Base-by-base conservation (phyloP, 495 filamentous ascomycete genomes). In the Pseudoneurospora amorphoporcata region DNA sequence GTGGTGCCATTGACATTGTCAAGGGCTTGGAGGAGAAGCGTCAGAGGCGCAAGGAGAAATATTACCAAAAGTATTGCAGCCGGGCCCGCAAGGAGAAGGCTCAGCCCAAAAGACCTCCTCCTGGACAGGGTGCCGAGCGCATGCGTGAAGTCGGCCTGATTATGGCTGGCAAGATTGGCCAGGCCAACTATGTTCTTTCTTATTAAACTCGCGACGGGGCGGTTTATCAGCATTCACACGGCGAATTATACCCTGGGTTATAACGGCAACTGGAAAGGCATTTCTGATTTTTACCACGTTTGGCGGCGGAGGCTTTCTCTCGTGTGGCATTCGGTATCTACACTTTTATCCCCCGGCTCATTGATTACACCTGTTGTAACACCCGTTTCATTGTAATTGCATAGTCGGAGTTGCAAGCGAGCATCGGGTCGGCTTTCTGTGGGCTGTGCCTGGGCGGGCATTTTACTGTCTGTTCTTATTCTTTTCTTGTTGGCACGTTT, bases 1-100 rank as follows among this genome's bases (percentile, higher is more conserved):
- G 95, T 73, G 93, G 94, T 65, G 94, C 95, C 39, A 94, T 98
- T 75, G 96, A 98, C 78, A 98, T 99, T 74, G 93, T 97, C 82
- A 94, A 97, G 78, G 95, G 95, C 7, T 89, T 99, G 8, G 95
- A 98, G 84, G 90, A 92, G 82, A 97, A 95, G 83, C 89, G 95
- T 58, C 92, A 94, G 81, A 90, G 94, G 70, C 92, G 95, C 71
- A 92, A 90, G 82, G 92, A 97, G 82, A 95, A 95, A 80, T 94
- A 91, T 78, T 79, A 82, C 45, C 90, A 94, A 78, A 93, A 95
- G 82, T 89, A 94, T 76, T 93, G 88, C 82, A 81, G 84, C 70
- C 83, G 83, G 35, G 85, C 84, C 7, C 83, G 84, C 23, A 86
- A 86, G 75, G 84, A 84, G 35, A 84, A 86, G 76, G 83, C 85